A percentile compares a stretch with the other conserved stretches of the same genome.
phyloP scores from a whole-genome alignment of 345 rosid genomes.

The Dovyalis caffra region DNA sequence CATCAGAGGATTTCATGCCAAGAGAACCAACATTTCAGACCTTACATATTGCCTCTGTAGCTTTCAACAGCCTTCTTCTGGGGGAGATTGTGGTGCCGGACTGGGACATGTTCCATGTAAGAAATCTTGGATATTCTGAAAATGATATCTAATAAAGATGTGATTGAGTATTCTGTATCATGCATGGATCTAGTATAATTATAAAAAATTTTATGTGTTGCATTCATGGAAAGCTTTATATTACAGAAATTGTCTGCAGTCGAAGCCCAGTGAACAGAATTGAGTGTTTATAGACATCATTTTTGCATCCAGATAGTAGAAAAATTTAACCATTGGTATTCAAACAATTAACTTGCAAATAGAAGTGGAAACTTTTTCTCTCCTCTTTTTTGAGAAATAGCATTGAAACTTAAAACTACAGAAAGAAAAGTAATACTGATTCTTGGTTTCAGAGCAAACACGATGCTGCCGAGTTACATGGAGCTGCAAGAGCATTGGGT shows the following conservation, averaged over 20 bases:
- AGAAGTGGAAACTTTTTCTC: background rate
- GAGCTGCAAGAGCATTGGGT: conserved; percentile 59
- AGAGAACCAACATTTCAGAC: conserved; percentile 54
- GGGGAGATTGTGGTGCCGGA: conserved; percentile 63
- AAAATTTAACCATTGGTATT: too few relatives aligned
- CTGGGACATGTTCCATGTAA: conserved; percentile 68
- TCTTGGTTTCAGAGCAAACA: conserved; percentile 48
- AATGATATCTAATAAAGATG: too few relatives aligned
- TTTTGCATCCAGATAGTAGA: too few relatives aligned
- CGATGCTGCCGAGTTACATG: conserved; percentile 52
- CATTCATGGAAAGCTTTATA: too few relatives aligned
- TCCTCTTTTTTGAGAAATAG: background rate
- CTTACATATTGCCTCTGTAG: conserved; percentile 52
- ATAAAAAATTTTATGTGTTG: too few relatives aligned
- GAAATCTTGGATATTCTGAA: conserved; percentile 6
- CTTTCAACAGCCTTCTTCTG: conserved; percentile 56
- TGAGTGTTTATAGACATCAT: too few relatives aligned
- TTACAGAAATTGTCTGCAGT: too few relatives aligned
- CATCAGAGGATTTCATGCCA: conserved; percentile 70
- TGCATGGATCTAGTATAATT: too few relatives aligned
- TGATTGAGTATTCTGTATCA: too few relatives aligned
- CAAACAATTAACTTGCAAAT: background rate
- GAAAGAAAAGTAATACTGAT: conserved; percentile 1
- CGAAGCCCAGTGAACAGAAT: too few relatives aligned
- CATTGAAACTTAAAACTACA: background rate